Evolutionary conservation across 2,329 filamentous ascomycete species (phyloP).

Genomic region (Fusarium irregulare): DNA sequence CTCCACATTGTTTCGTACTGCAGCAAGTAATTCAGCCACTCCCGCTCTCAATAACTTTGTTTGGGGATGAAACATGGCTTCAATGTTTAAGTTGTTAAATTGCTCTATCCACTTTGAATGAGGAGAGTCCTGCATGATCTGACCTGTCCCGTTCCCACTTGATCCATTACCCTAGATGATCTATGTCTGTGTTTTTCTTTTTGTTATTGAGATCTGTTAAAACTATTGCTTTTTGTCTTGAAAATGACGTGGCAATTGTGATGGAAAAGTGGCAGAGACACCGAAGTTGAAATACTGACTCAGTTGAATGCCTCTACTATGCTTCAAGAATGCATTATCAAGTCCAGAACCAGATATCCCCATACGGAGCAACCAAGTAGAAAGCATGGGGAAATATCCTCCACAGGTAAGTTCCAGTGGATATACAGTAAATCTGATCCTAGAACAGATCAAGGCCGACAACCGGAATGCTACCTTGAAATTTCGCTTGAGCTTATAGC

Average conservation of each 20-base stretch:
- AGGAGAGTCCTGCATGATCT: not conserved
- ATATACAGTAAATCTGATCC: not conserved
- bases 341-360: not conserved
- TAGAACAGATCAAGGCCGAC: conserved; percentile 2
- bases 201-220: not conserved
- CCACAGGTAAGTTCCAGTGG: not conserved
- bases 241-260: not conserved
- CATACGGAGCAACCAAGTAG: not conserved
- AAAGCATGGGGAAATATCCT: not conserved
- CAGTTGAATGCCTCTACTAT: not conserved
- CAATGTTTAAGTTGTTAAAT: not conserved
- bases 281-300: not conserved
- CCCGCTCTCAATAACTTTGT: conserved; percentile 21
- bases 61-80: conserved; percentile 23
- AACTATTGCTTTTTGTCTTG: not conserved
- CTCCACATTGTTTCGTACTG: not conserved
- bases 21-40: conserved; percentile 22
- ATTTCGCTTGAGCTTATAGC: conserved; percentile 14
- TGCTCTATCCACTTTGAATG: conserved; percentile 2
- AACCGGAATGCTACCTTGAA: conserved; percentile 1
- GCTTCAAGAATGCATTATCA: not conserved
- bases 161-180: conserved; percentile 9
- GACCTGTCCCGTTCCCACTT: not conserved
- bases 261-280: not conserved
- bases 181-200: not conserved